A percentile compares a stretch with the other conserved stretches of the same genome.
These are phyloP conservation scores for Echinochloa phyllopogon DNA, from an alignment of 176 grass and related monocot genomes.

Conservation along the genomic window DNA sequence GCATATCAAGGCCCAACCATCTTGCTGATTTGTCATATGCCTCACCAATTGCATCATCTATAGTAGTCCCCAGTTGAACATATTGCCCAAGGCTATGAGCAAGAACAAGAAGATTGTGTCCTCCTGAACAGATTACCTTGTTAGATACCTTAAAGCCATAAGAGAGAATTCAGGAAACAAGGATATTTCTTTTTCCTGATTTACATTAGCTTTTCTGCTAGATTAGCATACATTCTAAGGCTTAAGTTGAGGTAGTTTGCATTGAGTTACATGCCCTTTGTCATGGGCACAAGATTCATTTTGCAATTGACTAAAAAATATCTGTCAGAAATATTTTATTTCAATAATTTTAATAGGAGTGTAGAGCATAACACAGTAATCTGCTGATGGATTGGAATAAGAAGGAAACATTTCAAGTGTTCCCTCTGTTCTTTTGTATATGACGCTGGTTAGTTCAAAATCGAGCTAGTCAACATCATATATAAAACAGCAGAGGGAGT, in stretches of 20 bases:
- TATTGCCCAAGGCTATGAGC: constrained; percentile 86
- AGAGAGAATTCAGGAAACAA: constrained; percentile 21
- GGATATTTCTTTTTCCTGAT: constrained; percentile 3
- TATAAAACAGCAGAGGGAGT: neutral
- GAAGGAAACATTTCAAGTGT: neutral
- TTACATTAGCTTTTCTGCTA: constrained; percentile 6
- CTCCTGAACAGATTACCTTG: constrained; percentile 58
- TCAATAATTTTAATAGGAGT: constrained; percentile 11
- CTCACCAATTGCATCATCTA: constrained; percentile 99
- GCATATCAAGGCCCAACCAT: constrained; percentile 95
- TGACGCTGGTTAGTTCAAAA: no score
- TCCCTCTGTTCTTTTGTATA: no score
- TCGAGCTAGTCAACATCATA: no score
- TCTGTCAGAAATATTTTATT: neutral
- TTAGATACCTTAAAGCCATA: constrained; percentile 18
- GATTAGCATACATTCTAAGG: constrained; percentile 6
- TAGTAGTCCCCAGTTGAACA: constrained; percentile 91
- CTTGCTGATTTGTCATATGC: constrained; percentile 98
- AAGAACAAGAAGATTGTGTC: constrained; percentile 95
- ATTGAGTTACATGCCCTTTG: constrained; percentile 20
- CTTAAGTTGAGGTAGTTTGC: constrained; percentile 7
- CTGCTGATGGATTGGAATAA: constrained; percentile 14
- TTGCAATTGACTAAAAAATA: constrained; percentile 14
- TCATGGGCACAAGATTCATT: constrained; percentile 16
- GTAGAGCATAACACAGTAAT: neutral